These are phyloP conservation scores for Blastobotrys chiropterorum DNA, from an alignment of 805 yeast species.

Conservation along the genomic window DNA sequence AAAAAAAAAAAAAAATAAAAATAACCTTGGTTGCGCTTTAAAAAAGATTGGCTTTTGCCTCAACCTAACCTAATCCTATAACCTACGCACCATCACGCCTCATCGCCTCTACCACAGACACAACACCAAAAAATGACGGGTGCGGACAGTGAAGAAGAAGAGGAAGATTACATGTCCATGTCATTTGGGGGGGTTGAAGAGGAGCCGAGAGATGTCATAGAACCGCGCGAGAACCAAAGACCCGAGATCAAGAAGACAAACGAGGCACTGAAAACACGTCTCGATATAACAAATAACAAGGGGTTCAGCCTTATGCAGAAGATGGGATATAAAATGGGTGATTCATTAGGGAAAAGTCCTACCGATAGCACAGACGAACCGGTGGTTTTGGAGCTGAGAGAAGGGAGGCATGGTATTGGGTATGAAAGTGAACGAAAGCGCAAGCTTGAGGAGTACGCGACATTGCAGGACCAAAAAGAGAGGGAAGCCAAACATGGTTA, in stretches of 20 bases:
- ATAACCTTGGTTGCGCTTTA: background rate
- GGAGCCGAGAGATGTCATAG: conserved; percentile 6
- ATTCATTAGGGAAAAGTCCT: conserved; percentile 35
- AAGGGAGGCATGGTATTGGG: conserved; percentile 16
- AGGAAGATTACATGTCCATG: conserved; percentile 27
- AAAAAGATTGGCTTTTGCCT: background rate
- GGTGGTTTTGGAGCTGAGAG: conserved; percentile 4
- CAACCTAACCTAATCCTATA: too few species aligned
- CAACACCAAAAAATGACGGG: background rate
- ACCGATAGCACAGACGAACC: conserved; percentile 4
- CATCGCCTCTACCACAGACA: background rate
- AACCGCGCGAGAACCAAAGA: conserved; percentile 4
- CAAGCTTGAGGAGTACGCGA: conserved; percentile 9
- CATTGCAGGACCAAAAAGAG: conserved; percentile 4
- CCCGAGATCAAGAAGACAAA: background rate
- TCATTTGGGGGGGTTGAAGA: conserved; percentile 12
- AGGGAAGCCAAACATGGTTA: conserved; percentile 7
- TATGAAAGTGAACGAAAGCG: conserved; percentile 8
- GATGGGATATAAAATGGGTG: conserved; percentile 53
- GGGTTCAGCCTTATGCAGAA: conserved; percentile 45
- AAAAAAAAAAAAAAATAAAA: too few species aligned
- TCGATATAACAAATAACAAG: conserved; percentile 4
- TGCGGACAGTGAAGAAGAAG: background rate
- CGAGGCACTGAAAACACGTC: background rate
- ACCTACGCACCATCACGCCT: too few species aligned